Percentiles rank a stretch among this genome's conserved stretches.
phyloP scores from a whole-genome alignment of 2,329 filamentous ascomycete genomes.

The Huntiella abstrusa region DNA sequence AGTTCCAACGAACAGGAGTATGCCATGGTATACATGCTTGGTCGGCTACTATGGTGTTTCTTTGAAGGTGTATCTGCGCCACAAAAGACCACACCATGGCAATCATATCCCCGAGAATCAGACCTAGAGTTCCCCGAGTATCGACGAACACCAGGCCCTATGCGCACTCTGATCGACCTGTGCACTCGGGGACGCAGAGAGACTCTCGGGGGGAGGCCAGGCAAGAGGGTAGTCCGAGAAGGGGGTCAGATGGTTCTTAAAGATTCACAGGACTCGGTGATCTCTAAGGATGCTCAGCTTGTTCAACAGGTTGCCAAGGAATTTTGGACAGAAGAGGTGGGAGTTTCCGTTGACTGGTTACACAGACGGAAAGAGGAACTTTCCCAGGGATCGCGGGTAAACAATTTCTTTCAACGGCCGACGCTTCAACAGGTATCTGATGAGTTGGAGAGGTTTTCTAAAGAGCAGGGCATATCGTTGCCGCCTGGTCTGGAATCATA shows the following conservation, averaged over 20 bases:
- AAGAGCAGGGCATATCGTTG: constrained; percentile 17
- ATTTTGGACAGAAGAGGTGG: constrained; percentile 32
- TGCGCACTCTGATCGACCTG: constrained; percentile 29
- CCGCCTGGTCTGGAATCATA: background rate
- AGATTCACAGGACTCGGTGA: constrained; percentile 13
- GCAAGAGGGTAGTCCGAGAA: constrained; percentile 21
- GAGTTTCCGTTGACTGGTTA: constrained; percentile 29
- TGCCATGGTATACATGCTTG: constrained; percentile 44
- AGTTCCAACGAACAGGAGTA: constrained; percentile 32
- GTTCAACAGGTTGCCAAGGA: constrained; percentile 17
- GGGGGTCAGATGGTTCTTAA: constrained; percentile 24
- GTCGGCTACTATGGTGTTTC: constrained; percentile 41
- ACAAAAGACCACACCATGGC: constrained; percentile 36
- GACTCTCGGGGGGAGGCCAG: constrained; percentile 23
- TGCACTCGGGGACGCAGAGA: constrained; percentile 31
- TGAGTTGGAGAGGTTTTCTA: constrained; percentile 28
- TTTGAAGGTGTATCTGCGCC: constrained; percentile 42
- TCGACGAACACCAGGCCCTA: constrained; percentile 24
- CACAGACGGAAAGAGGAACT: constrained; percentile 20
- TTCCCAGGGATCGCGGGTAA: constrained; percentile 26
- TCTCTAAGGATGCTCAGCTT: constrained; percentile 11
- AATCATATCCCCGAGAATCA: constrained; percentile 38
- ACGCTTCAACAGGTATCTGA: constrained; percentile 27
- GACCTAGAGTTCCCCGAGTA: constrained; percentile 37
- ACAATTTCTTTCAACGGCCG: constrained; percentile 32